Conservation (phyloP, 2,329 filamentous ascomycete genomes). For the Microsporum ferrugineum region DNA sequence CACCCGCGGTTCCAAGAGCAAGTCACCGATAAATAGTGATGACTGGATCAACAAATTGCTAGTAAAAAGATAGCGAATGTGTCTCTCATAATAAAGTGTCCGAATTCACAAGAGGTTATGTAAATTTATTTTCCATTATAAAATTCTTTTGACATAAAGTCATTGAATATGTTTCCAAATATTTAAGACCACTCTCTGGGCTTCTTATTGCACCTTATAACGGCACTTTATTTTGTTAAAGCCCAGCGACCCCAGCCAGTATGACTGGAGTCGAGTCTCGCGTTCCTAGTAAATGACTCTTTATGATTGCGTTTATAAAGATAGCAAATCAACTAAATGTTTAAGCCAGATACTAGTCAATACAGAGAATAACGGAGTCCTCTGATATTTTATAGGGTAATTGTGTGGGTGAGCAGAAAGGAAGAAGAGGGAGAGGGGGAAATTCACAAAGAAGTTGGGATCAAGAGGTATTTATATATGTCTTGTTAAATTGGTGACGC, state of each 20-base stretch:
- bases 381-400: not conserved
- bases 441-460: not conserved
- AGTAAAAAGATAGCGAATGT: no score
- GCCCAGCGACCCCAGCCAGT: slow-evolving; percentile 4
- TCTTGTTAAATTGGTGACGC: not conserved
- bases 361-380: not conserved
- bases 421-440: not conserved
- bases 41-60: no score
- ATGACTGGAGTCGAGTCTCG: slow-evolving; percentile 6
- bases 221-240: not conserved
- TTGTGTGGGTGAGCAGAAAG: not conserved
- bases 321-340: not conserved
- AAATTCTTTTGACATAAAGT: not conserved
- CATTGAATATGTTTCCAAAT: not conserved
- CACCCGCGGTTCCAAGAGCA: no score
- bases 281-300: not conserved
- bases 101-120: no score
- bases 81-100: no score
- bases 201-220: not conserved
- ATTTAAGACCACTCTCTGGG: not conserved
- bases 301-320: not conserved
- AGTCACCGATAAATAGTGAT: no score
- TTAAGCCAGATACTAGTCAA: not conserved
- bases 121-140: not conserved
- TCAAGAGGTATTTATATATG: not conserved